These are phyloP conservation scores for Sicyos edulis DNA, from an alignment of 306 rosid genomes.

Conservation along the genomic window DNA sequence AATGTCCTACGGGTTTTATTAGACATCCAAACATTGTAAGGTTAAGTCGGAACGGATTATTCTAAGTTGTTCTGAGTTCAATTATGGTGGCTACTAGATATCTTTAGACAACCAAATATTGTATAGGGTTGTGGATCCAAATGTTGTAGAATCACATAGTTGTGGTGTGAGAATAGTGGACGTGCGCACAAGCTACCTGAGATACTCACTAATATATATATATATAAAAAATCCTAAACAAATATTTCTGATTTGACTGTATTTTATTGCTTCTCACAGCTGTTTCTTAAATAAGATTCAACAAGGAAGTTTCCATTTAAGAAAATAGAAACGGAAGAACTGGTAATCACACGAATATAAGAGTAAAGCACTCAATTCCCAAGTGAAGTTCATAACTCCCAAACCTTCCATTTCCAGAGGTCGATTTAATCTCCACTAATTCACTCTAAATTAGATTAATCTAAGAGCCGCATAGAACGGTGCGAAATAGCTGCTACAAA, in stretches of 20 bases:
- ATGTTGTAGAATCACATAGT: too few species aligned
- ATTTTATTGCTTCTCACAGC: background rate
- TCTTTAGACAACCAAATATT: too few species aligned
- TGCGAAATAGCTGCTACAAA: background rate
- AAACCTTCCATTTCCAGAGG: background rate
- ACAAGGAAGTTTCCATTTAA: background rate
- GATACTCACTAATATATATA: too few species aligned
- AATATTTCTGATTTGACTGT: background rate
- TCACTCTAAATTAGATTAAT: background rate
- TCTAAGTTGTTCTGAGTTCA: too few species aligned
- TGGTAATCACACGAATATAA: background rate
- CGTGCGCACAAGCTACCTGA: too few species aligned
- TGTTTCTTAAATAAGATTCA: background rate
- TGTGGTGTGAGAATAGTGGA: too few species aligned
- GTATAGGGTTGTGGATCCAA: too few species aligned
- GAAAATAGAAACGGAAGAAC: background rate
- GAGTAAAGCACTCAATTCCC: background rate
- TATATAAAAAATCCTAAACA: background rate
- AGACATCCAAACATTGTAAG: too few species aligned
- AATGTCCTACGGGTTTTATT: too few species aligned
- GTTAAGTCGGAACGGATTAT: too few species aligned
- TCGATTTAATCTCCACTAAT: background rate
- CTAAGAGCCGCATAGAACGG: background rate
- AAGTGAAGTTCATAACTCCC: background rate
- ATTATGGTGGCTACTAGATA: too few species aligned